phyloP scores from a whole-genome alignment of 2,329 filamentous ascomycete genomes.

The Cordyceps fumosorosea region DNA sequence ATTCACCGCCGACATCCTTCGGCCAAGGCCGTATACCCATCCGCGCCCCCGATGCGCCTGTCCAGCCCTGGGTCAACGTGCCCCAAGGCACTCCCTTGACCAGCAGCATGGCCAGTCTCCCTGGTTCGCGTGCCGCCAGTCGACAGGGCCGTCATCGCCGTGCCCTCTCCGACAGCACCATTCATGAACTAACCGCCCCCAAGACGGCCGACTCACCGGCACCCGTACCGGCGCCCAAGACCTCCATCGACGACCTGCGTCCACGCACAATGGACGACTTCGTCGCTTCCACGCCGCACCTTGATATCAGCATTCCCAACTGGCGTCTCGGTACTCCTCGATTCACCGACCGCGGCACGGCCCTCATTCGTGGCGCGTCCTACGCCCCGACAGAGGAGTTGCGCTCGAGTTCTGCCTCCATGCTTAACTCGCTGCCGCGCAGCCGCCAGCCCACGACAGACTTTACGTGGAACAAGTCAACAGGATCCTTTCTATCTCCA shows the following conservation, averaged over 20 bases:
- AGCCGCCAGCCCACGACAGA: conserved; percentile 24
- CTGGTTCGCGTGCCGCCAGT: conserved; percentile 20
- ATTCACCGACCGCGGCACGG: conserved; percentile 70
- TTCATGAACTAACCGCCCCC: conserved; percentile 53
- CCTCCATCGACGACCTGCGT: conserved; percentile 49
- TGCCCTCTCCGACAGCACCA: conserved; percentile 70
- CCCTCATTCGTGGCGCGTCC: conserved; percentile 73
- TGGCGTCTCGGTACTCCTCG: conserved; percentile 77
- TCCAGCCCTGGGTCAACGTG: conserved; percentile 36
- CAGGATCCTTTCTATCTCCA: conserved; percentile 21
- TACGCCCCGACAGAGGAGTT: conserved; percentile 70
- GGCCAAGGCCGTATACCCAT: conserved; percentile 22
- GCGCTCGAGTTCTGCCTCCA: conserved; percentile 53
- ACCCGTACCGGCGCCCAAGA: conserved; percentile 64
- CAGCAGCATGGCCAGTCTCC: conserved; percentile 27
- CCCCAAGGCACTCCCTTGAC: conserved; percentile 32
- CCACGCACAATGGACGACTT: conserved; percentile 58
- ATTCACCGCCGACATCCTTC: conserved; percentile 32
- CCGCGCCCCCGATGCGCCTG: conserved; percentile 17
- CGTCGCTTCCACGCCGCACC: conserved; percentile 39
- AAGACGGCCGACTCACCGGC: conserved; percentile 61
- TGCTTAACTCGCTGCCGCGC: conserved; percentile 32
- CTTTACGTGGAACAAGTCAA: conserved; percentile 1
- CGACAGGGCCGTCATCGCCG: conserved; percentile 43
- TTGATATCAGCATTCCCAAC: conserved; percentile 74